Evolutionary conservation across 352 stramenopile species (phyloP).

Genomic region (Globisporangium acanthophoron): DNA sequence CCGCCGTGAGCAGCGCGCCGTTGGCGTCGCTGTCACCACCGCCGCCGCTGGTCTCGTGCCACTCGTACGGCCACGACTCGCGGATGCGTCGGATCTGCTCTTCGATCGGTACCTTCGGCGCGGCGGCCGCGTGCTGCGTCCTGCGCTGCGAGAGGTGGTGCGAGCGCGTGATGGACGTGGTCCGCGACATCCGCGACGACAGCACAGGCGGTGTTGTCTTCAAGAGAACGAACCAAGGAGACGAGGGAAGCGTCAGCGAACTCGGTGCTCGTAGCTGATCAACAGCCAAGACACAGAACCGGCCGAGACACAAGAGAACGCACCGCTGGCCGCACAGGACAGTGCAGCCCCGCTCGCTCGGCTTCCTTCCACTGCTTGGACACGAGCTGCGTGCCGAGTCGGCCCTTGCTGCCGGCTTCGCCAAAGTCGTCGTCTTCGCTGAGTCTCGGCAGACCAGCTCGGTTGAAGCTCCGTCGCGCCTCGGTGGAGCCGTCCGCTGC

Average conservation of each 20-base stretch:
- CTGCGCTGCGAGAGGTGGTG: conserved; percentile 38
- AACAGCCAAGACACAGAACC: neutral
- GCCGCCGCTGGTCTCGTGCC: conserved; percentile 16
- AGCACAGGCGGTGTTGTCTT: conserved; percentile 7
- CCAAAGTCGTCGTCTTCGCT: conserved; percentile 7
- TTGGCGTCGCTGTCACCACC: conserved; percentile 10
- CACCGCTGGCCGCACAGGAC: conserved; percentile 25
- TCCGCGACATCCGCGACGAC: conserved; percentile 15
- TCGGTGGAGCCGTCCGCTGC: neutral
- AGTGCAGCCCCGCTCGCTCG: conserved; percentile 27
- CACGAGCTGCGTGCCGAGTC: conserved; percentile 48
- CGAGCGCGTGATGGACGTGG: conserved; percentile 45
- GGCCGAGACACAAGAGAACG: neutral
- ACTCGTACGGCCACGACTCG: conserved; percentile 61
- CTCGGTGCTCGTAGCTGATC: no score
- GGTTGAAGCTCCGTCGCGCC: neutral
- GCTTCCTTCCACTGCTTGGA: conserved; percentile 50
- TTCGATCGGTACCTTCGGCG: conserved; percentile 18
- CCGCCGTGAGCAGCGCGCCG: neutral
- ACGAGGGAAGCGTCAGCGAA: neutral
- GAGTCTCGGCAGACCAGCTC: conserved; percentile 3
- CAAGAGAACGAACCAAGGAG: no score
- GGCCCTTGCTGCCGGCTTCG: neutral
- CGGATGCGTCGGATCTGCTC: conserved; percentile 58
- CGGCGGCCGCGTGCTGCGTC: conserved; percentile 5